Conservation (phyloP, 352 stramenopile species). For the Elongisporangium undulatum region DNA sequence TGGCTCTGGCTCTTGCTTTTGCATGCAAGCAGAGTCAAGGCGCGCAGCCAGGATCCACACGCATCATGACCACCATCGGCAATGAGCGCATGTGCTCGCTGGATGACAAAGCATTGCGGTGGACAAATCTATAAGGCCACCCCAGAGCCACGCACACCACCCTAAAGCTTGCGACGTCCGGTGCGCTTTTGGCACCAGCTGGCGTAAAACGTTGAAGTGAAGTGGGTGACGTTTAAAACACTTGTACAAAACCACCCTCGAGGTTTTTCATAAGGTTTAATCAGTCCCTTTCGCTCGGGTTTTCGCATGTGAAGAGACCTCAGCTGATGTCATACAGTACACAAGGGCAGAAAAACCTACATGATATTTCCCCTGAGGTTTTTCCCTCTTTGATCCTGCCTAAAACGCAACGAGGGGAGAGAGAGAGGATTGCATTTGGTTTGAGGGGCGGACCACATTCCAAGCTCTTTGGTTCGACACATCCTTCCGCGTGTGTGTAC, state of each 20-base stretch:
- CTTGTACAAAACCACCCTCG: neutral
- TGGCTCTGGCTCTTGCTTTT: neutral
- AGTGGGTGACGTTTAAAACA: neutral
- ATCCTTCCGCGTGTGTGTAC: neutral
- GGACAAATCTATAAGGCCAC: neutral
- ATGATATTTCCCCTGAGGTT: neutral
- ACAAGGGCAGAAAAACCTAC: neutral
- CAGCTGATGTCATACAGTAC: neutral
- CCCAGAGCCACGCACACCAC: neutral
- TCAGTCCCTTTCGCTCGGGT: neutral
- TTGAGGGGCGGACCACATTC: neutral
- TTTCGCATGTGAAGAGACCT: neutral
- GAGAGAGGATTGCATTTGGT: neutral
- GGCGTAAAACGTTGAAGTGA: neutral
- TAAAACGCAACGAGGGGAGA: neutral
- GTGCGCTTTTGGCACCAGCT: neutral
- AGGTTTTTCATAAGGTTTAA: neutral
- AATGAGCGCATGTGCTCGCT: neutral
- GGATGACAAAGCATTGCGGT: neutral
- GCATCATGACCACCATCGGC: neutral
- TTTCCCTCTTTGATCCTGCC: neutral
- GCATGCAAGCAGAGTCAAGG: neutral
- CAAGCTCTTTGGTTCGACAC: neutral
- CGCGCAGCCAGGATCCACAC: neutral
- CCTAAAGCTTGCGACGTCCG: neutral